These are phyloP conservation scores for Flaveria linearis DNA, from an alignment of 129 eudicot species.

Conservation along the genomic window DNA sequence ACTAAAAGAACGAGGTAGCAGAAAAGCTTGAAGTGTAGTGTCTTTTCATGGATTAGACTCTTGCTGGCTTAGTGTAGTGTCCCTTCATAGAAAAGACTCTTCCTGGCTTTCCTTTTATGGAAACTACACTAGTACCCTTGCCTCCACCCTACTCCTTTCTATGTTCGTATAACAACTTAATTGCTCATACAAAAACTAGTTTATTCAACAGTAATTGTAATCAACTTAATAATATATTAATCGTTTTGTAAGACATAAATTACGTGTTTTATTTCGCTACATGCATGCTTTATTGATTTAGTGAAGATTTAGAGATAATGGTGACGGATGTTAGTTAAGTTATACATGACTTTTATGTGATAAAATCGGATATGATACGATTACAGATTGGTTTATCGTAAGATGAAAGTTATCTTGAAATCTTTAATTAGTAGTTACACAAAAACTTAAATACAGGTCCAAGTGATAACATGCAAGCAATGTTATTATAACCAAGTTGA, in stretches of 20 bases:
- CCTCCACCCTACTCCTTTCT: slow-evolving; percentile 13
- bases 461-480: no score
- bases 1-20: neutral
- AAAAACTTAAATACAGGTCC: no score
- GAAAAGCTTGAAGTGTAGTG: slow-evolving; percentile 20
- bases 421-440: no score
- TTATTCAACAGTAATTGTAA: slow-evolving; percentile 1
- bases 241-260: neutral
- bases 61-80: slow-evolving; percentile 27
- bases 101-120: slow-evolving; percentile 33
- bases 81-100: slow-evolving; percentile 32
- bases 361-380: neutral
- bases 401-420: no score
- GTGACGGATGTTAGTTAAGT: neutral
- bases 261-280: neutral
- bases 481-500: no score
- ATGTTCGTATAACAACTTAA: slow-evolving; percentile 32
- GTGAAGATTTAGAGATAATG: neutral
- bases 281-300: neutral
- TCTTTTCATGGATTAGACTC: slow-evolving; percentile 29
- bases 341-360: neutral
- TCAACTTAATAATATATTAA: neutral
- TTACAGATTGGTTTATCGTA: no score
- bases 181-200: slow-evolving; percentile 4
- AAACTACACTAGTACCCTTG: slow-evolving; percentile 10